Evolutionary conservation across 106 monocot genomes (phyloP), one percentile per base, ranked within the genome.

Genomic region (Platanthera guangdongensis): DNA sequence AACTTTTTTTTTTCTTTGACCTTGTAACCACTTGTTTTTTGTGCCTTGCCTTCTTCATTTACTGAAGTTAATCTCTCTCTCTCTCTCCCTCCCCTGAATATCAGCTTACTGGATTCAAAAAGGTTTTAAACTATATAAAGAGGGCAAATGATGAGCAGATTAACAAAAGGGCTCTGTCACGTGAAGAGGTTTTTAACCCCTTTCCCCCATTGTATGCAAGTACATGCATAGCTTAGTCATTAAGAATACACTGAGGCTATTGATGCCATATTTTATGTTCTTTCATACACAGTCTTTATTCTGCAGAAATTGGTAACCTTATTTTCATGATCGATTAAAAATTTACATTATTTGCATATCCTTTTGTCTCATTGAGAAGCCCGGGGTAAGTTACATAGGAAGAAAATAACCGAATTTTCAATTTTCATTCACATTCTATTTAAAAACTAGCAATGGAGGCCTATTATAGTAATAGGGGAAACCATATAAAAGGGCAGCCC

Each of bases 91-190:
- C 25, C 19, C 59, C 18, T 65, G 8, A 78, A 79, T 82, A 45
- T 57, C 88, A 99, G 99, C 86, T 99, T 80, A 88, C 86, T 79
- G 99, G 99, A 71, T 99, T 92, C 77, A 94, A 94, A 77, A 94
- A 99, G 82, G 94, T 94, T 64, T 57, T 88, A 70, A 99, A 94
- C 82, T 99, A 94, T 82, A 94, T 92, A 2, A 94, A 99, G 81
- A 92, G 90, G 85, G 90, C 83, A 14, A 85, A 72, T 48, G 99
- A 99, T 19, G 99, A 99, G 73, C 86, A 85, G 68, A 94, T 80
- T 75, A 86, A 85, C 74, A 99, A 92, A 78, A 92, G 68, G 57
- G 80, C 88, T 46, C 69, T 94, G 47, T 99, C 99, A 72, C 94
- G 99, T 67, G 99, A 99, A 79, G 99, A 99, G 94, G 99, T 99